These are phyloP conservation scores for Carex littledalei DNA, from an alignment of 176 grass and related monocot genomes.

Conservation along the genomic window DNA sequence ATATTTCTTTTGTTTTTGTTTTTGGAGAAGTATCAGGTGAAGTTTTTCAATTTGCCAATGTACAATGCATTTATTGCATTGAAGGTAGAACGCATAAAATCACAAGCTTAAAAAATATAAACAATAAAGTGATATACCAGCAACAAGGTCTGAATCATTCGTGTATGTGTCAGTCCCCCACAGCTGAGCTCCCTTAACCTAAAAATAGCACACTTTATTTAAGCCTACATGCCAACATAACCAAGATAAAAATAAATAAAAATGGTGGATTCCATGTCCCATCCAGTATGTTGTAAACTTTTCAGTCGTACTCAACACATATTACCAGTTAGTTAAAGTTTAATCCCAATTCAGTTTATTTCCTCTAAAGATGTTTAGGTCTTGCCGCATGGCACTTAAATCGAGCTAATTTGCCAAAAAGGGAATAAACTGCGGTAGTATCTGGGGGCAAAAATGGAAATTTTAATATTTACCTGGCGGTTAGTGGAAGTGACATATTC, in stretches of 20 bases:
- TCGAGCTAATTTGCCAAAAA: neutral
- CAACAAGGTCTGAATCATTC: constrained; percentile 95
- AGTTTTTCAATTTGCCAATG: neutral
- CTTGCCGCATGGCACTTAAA: neutral
- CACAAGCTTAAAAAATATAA: neutral
- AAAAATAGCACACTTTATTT: constrained; percentile 24
- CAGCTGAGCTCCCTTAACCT: constrained; percentile 97
- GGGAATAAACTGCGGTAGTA: neutral
- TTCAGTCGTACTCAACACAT: neutral
- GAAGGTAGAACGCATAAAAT: neutral
- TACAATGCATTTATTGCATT: neutral
- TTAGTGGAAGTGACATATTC: constrained; percentile 89
- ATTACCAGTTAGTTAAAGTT: neutral
- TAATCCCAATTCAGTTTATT: neutral
- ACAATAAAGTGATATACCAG: constrained; percentile 36
- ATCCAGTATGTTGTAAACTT: neutral
- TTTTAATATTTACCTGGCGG: constrained; percentile 52
- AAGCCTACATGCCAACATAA: neutral
- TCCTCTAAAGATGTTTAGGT: neutral
- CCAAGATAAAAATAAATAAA: neutral
- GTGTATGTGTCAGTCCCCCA: constrained; percentile 96
- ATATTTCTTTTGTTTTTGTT: neutral
- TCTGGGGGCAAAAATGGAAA: neutral
- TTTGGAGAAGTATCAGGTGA: neutral
- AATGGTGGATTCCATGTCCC: neutral